A percentile compares a stretch with the other conserved stretches of the same genome.
Conservation (phyloP, 2,329 filamentous ascomycete species). For the Fusarium falciforme region DNA sequence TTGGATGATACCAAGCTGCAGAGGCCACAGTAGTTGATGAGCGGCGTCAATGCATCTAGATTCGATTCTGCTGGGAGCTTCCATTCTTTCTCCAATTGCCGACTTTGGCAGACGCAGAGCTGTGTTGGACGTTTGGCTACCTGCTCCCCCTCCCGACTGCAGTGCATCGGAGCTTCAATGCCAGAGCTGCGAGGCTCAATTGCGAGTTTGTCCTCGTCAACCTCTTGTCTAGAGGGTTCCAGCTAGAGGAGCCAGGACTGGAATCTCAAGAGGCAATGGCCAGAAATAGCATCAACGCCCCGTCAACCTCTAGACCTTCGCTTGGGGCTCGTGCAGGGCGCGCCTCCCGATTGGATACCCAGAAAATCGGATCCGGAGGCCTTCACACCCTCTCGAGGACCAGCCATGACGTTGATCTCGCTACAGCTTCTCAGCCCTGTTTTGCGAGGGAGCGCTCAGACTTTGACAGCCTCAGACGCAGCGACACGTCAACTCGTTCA, state of each 20-base stretch:
- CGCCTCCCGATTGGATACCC: slow-evolving; percentile 31
- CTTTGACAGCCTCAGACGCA: slow-evolving; percentile 5
- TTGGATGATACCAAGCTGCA: neutral
- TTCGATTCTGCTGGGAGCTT: neutral
- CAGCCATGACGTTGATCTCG: slow-evolving; percentile 17
- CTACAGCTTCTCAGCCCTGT: slow-evolving; percentile 21
- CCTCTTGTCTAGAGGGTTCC: neutral
- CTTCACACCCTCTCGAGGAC: neutral
- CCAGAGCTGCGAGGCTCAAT: neutral
- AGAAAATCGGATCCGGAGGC: slow-evolving; percentile 19
- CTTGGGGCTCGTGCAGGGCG: slow-evolving; percentile 4
- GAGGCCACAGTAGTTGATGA: slow-evolving; percentile 11
- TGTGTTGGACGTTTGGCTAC: neutral
- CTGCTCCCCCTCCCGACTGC: neutral
- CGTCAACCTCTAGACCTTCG: slow-evolving; percentile 9
- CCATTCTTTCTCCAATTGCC: neutral
- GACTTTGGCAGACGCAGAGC: neutral
- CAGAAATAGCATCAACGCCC: slow-evolving; percentile 10
- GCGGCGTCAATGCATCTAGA: neutral
- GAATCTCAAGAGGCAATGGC: neutral
- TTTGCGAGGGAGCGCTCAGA: neutral
- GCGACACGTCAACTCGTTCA: slow-evolving; percentile 27
- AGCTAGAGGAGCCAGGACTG: neutral
- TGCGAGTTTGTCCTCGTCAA: neutral
- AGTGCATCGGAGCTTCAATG: neutral